Conservation (phyloP, 768 basidiomycete species). For the Leccinum uliginosum region DNA sequence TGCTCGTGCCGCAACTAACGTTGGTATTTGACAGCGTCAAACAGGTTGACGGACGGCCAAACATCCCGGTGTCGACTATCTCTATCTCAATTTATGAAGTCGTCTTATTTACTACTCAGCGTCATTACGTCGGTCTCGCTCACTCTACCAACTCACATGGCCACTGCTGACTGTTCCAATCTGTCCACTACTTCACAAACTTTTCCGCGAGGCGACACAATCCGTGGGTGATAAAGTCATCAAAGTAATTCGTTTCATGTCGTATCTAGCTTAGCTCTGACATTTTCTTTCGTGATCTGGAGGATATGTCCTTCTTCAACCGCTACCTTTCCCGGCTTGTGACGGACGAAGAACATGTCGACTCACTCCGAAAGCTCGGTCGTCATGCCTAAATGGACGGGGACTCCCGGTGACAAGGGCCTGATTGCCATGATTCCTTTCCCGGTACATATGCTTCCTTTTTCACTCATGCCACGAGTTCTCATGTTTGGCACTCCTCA, state of each 20-base stretch:
- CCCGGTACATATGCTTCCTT: slow-evolving; percentile 66
- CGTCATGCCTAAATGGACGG: slow-evolving; percentile 81
- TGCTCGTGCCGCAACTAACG: not conserved
- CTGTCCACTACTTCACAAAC: slow-evolving; percentile 83
- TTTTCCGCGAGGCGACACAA: slow-evolving; percentile 91
- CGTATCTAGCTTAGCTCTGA: not conserved
- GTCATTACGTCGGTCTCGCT: slow-evolving; percentile 66
- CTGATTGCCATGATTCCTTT: slow-evolving; percentile 96
- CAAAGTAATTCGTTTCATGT: slow-evolving; percentile 51
- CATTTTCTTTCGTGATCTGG: too few relatives aligned
- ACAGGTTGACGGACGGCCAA: slow-evolving; percentile 98
- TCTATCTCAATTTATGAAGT: slow-evolving; percentile 96
- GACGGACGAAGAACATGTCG: slow-evolving; percentile 69
- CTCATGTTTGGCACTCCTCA: slow-evolving; percentile 25
- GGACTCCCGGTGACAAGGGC: slow-evolving; percentile 67
- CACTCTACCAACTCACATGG: not conserved
- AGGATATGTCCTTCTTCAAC: slow-evolving; percentile 94
- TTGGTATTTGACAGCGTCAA: slow-evolving; percentile 53
- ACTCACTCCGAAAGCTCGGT: slow-evolving; percentile 89
- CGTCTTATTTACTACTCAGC: slow-evolving; percentile 90
- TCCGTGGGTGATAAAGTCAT: slow-evolving; percentile 78
- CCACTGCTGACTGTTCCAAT: slow-evolving; percentile 31
- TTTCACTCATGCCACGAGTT: not conserved
- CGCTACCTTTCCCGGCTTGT: slow-evolving; percentile 86
- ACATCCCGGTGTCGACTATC: slow-evolving; percentile 96